phyloP scores from a whole-genome alignment of 805 yeast genomes.

The Nakazawaea holstii region DNA sequence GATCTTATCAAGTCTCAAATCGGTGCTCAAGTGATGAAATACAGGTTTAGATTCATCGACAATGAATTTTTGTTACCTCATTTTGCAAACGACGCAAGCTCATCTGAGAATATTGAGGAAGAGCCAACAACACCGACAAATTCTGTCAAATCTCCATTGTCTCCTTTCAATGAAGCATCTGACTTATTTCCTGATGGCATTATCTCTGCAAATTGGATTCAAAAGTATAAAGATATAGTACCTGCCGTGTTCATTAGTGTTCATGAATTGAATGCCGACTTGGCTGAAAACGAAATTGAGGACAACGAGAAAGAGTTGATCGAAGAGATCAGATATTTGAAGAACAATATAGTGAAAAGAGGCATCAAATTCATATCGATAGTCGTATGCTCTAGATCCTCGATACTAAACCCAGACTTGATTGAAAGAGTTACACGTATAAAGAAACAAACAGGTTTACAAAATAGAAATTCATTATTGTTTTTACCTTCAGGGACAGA shows the following conservation, averaged over 20 bases:
- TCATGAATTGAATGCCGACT: conserved; percentile 32
- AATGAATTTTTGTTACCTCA: conserved; percentile 20
- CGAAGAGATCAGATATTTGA: conserved; percentile 29
- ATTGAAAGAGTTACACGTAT: conserved; percentile 30
- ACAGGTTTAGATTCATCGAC: conserved; percentile 26
- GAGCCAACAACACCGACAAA: not conserved
- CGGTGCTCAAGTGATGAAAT: conserved; percentile 18
- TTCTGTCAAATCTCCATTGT: conserved; percentile 22
- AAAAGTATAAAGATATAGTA: conserved; percentile 39
- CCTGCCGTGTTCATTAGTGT: conserved; percentile 45
- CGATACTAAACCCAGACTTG: conserved; percentile 24
- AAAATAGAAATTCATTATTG: conserved; percentile 38
- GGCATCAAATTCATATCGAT: conserved; percentile 31
- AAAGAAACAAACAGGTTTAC: conserved; percentile 36
- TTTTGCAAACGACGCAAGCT: not conserved
- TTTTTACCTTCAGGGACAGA: conserved; percentile 35
- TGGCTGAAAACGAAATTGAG: conserved; percentile 18
- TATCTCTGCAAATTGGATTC: conserved; percentile 44
- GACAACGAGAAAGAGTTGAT: conserved; percentile 27
- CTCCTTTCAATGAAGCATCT: conserved; percentile 40
- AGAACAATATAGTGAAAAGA: conserved; percentile 22
- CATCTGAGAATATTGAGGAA: not conserved
- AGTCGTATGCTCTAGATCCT: conserved; percentile 25
- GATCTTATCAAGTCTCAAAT: conserved; percentile 15
- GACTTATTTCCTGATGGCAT: conserved; percentile 35